phyloP scores from a whole-genome alignment of 2,329 filamentous ascomycete species.

The Diaporthe eres region DNA sequence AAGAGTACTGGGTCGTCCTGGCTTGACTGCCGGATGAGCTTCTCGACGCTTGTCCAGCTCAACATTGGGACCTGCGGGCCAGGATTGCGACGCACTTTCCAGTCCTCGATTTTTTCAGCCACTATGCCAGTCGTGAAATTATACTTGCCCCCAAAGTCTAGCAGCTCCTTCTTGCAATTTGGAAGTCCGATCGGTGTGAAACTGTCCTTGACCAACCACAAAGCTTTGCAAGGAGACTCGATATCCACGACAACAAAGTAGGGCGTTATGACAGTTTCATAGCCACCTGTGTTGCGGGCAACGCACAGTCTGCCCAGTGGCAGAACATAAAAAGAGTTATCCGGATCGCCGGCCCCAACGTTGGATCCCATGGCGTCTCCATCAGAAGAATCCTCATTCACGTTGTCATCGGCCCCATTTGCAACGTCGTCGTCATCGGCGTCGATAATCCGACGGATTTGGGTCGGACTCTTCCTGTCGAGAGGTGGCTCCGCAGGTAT shows the following conservation, averaged over 20 bases:
- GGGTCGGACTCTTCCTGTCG: background rate
- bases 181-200: background rate
- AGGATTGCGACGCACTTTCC: background rate
- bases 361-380: too few species aligned
- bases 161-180: background rate
- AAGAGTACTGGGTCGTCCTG: background rate
- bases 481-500: background rate
- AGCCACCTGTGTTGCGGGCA: background rate
- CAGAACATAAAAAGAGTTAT: background rate
- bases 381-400: background rate
- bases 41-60: background rate
- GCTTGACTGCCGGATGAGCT: background rate
- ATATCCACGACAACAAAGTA: constrained; percentile 29
- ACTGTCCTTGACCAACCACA: constrained; percentile 2
- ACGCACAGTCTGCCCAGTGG: constrained; percentile 32
- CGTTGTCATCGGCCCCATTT: background rate
- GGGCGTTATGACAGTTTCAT: background rate
- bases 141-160: background rate
- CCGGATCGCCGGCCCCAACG: background rate
- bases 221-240: background rate
- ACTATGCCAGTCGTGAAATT: background rate
- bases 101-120: constrained; percentile 5
- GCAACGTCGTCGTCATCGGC: background rate
- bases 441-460: constrained; percentile 2
- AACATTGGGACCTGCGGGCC: background rate